Evolutionary conservation across 202 grass and related monocot genomes (phyloP), one percentile per base, ranked within the genome.

Genomic region (Sporobolus alterniflorus): DNA sequence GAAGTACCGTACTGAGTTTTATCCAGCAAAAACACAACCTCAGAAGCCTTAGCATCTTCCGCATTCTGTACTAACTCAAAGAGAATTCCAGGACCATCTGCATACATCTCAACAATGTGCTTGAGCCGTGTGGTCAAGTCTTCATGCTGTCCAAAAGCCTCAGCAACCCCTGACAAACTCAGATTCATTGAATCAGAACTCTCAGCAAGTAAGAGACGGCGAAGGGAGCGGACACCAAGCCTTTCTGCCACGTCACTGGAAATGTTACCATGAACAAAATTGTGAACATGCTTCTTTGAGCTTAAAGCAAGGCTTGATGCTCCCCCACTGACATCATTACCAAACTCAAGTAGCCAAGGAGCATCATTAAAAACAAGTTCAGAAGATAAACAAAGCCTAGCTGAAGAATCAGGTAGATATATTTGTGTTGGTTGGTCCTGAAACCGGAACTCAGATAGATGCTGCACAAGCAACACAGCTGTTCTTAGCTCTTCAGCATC

Each of bases 21-120:
- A 78, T 98, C 95, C 82, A 98, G 80, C 29, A 98, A 80, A 90
- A 98, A 98, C 75, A 95, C 77, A 75, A 98, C 92, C 89, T 98
- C 95, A 89, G 92, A 98, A 73, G 95, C 92, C 83, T 94, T 83
- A 75, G 95, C 95, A 87, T 98, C 95, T 86, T 98, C 95, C 74
- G 95, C 92, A 63, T 98, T 98, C 82, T 98, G 95, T 29, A 98
- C 95, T 75, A 98, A 67, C 85, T 98, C 92, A 89, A 95, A 98
- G 73, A 98, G 95, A 89, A 98, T 95, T 57, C 95, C 92, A 77
- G 95, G 95, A 22, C 95, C 95, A 90, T 98, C 92, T 69, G 92
- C 95, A 83, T 98, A 98, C 95, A 98, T 98, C 80, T 98, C 95
- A 84, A 98, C 92, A 66, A 95, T 95, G 83, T 95, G 95, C 72